These are phyloP conservation scores for Entomortierella parvispora DNA, from an alignment of 192 early-diverging fungal species.

Conservation along the genomic window DNA sequence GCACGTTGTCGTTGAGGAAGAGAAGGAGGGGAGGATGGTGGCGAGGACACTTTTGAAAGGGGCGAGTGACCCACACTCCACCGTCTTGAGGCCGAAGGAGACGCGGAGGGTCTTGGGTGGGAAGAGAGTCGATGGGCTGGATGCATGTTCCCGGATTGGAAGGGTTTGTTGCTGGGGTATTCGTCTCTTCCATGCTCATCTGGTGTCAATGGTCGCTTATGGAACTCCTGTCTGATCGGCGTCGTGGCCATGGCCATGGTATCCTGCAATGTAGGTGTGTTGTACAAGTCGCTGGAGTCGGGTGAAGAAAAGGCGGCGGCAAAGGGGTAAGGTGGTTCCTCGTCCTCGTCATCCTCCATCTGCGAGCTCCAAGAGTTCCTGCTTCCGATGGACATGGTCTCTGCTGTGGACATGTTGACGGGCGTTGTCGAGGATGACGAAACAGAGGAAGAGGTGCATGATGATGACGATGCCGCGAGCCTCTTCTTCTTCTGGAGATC, in stretches of 20 bases:
- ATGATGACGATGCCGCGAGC: neutral
- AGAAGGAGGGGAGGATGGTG: neutral
- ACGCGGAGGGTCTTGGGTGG: neutral
- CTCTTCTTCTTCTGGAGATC: constrained; percentile 14
- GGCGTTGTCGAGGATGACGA: neutral
- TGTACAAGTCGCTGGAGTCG: neutral
- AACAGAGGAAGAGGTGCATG: no score
- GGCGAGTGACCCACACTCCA: neutral
- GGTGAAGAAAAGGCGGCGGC: constrained; percentile 7
- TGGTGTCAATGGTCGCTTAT: constrained; percentile 29
- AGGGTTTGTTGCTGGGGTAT: constrained; percentile 37
- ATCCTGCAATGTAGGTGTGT: neutral
- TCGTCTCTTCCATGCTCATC: constrained; percentile 9
- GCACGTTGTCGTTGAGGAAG: neutral
- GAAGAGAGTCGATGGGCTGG: constrained; percentile 12
- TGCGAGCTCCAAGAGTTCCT: constrained; percentile 36
- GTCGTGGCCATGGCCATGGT: constrained; percentile 6
- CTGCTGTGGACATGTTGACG: no score
- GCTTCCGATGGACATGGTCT: neutral
- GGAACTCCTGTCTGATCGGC: constrained; percentile 22
- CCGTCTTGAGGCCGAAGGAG: neutral
- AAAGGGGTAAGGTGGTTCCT: constrained; percentile 50
- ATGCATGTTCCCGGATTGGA: no score
- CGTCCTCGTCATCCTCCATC: constrained; percentile 29
- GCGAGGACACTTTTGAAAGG: neutral